Conservation (phyloP, 2,329 filamentous ascomycete species). For the Drechslerella dactyloides region DNA sequence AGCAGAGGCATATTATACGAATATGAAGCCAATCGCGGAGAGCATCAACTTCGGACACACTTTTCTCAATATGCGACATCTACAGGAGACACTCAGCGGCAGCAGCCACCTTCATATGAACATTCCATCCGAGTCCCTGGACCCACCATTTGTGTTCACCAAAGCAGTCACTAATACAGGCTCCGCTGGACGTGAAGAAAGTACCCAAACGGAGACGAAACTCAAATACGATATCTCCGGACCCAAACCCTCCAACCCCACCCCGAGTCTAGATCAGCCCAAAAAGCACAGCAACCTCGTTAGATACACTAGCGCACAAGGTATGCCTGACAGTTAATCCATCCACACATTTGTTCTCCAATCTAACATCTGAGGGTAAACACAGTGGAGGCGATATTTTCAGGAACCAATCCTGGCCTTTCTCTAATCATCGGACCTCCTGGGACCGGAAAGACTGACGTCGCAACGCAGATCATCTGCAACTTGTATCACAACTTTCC, state of each 20-base stretch:
- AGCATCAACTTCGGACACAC: slow-evolving; percentile 91
- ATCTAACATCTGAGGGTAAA: neutral
- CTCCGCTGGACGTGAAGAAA: neutral
- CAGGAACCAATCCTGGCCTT: slow-evolving; percentile 89
- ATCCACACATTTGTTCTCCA: slow-evolving; percentile 67
- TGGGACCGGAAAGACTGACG: slow-evolving; percentile 98
- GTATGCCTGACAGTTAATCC: neutral
- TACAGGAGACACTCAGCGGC: slow-evolving; percentile 87
- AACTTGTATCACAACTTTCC: slow-evolving; percentile 99
- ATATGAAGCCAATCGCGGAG: slow-evolving; percentile 76
- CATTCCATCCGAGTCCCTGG: slow-evolving; percentile 17
- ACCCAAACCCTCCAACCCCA: neutral
- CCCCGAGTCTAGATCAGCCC: neutral
- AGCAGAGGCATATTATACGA: slow-evolving; percentile 81
- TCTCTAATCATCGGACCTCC: slow-evolving; percentile 94
- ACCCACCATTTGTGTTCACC: slow-evolving; percentile 67
- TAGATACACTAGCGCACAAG: slow-evolving; percentile 35
- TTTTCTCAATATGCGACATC: slow-evolving; percentile 92
- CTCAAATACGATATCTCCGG: slow-evolving; percentile 24
- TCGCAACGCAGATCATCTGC: slow-evolving; percentile 97
- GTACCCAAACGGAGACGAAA: neutral
- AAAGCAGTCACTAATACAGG: neutral
- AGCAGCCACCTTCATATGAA: slow-evolving; percentile 64
- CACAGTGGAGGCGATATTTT: slow-evolving; percentile 82
- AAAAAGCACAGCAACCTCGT: neutral